Conservation (phyloP, 768 basidiomycete genomes). For the Favolaschia claudopus region DNA sequence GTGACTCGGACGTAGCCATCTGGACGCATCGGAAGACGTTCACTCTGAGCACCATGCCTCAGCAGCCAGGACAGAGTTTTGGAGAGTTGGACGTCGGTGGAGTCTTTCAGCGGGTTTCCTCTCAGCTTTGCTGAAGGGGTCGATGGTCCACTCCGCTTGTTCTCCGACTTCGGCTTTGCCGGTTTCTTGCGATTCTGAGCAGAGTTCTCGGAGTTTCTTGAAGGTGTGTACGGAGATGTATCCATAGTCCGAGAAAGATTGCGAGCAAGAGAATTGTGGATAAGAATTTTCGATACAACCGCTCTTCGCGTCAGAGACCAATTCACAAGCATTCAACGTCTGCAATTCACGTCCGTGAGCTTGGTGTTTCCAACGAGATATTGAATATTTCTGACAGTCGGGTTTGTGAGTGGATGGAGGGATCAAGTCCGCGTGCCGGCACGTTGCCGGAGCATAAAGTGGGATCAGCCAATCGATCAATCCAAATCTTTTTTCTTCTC, state of each 20-base stretch:
- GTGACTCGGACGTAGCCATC: conserved; percentile 88
- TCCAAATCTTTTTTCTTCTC: conserved; percentile 29
- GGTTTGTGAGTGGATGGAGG: conserved; percentile 10
- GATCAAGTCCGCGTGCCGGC: too few species aligned
- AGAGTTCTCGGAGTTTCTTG: conserved; percentile 5
- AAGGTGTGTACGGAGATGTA: too few species aligned
- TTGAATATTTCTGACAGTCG: too few species aligned
- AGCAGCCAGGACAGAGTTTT: conserved; percentile 92
- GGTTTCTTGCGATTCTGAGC: conserved; percentile 23
- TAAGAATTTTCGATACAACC: too few species aligned
- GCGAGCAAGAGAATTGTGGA: too few species aligned
- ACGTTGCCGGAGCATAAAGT: too few species aligned
- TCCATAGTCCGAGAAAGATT: too few species aligned
- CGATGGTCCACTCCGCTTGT: not conserved
- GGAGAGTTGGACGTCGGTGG: conserved; percentile 73
- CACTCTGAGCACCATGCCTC: conserved; percentile 87
- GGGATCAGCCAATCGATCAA: conserved; percentile 28
- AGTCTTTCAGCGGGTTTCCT: conserved; percentile 65
- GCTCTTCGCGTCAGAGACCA: too few species aligned
- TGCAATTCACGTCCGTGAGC: too few species aligned
- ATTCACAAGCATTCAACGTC: too few species aligned
- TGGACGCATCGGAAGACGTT: conserved; percentile 75
- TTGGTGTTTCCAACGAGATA: too few species aligned
- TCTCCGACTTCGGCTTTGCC: conserved; percentile 8
- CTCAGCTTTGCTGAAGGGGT: conserved; percentile 50